Evolutionary conservation across 345 rosid species (phyloP).

Genomic region (Eucalyptus erythrocorys): DNA sequence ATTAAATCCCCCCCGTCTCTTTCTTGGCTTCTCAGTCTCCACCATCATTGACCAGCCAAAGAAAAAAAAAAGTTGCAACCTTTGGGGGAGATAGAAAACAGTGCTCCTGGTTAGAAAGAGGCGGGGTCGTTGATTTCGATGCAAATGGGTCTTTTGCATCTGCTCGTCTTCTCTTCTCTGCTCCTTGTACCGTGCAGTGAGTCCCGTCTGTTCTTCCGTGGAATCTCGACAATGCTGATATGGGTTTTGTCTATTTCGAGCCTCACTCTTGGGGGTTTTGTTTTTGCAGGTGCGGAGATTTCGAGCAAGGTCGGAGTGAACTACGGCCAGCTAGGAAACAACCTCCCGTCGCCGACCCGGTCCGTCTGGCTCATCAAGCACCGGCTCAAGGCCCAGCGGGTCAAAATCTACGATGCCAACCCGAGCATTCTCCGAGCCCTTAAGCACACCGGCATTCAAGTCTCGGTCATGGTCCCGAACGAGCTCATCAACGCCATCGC

Average conservation of each 20-base stretch:
- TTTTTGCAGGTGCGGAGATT: neutral
- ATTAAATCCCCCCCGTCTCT: neutral
- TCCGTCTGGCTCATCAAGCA: slow-evolving; percentile 3
- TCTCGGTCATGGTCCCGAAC: slow-evolving; percentile 75
- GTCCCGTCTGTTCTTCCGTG: neutral
- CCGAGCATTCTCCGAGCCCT: slow-evolving; percentile 54
- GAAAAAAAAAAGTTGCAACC: neutral
- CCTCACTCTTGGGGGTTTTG: neutral
- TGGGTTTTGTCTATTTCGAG: neutral
- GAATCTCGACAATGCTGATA: neutral
- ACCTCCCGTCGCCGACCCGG: neutral
- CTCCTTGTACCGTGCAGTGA: neutral
- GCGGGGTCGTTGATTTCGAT: neutral
- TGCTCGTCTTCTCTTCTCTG: neutral
- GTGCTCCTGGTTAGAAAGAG: neutral
- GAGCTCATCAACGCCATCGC: slow-evolving; percentile 42
- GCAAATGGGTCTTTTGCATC: neutral
- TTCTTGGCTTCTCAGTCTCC: neutral
- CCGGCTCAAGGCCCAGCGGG: slow-evolving; percentile 9
- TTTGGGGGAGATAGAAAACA: neutral
- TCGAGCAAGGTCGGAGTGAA: slow-evolving; percentile 1
- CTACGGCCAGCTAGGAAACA: slow-evolving; percentile 6
- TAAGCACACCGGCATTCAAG: slow-evolving; percentile 36
- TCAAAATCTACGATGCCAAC: slow-evolving; percentile 76
- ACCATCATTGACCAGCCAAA: neutral